Percentiles rank a stretch among this genome's conserved stretches.
phyloP scores from a whole-genome alignment of 345 rosid genomes.

The Hypericum androsaemum region DNA sequence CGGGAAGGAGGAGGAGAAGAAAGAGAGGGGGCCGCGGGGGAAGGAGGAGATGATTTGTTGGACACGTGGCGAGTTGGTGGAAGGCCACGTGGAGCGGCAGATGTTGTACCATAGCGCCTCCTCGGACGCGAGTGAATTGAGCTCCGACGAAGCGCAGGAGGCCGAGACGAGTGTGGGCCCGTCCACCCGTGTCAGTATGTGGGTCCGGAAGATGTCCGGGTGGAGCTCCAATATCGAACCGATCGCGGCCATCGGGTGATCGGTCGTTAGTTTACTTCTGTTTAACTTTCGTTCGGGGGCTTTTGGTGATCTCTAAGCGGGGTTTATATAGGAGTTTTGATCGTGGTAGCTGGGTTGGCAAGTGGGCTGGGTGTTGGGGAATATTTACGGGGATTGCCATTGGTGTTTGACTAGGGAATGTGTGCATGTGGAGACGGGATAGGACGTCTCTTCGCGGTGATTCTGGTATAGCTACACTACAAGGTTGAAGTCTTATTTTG shows the following conservation, averaged over 20 bases:
- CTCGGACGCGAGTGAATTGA: constrained; percentile 36
- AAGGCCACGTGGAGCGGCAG: constrained; percentile 67
- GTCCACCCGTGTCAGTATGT: constrained; percentile 62
- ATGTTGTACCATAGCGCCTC: constrained; percentile 43
- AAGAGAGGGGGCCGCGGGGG: constrained; percentile 47
- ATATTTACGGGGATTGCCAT: too few species aligned
- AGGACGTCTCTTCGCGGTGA: too few species aligned
- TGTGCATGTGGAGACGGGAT: too few species aligned
- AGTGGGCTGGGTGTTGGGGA: too few species aligned
- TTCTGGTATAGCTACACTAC: too few species aligned
- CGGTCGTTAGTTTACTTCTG: neutral
- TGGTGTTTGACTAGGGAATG: too few species aligned
- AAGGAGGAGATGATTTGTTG: constrained; percentile 29
- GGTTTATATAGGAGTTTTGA: too few species aligned
- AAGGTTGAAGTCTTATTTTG: too few species aligned
- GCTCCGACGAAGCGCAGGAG: constrained; percentile 44
- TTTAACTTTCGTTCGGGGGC: too few species aligned
- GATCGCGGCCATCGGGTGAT: neutral
- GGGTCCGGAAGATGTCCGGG: constrained; percentile 43
- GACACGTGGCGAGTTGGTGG: constrained; percentile 32
- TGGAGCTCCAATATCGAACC: constrained; percentile 33
- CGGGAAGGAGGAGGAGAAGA: constrained; percentile 58
- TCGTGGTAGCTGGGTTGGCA: too few species aligned
- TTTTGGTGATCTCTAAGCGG: too few species aligned
- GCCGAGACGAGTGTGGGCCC: constrained; percentile 58